Evolutionary conservation across 768 basidiomycete species (phyloP), one percentile per base, ranked within the genome.

Genomic region (Amanita fuliginea): DNA sequence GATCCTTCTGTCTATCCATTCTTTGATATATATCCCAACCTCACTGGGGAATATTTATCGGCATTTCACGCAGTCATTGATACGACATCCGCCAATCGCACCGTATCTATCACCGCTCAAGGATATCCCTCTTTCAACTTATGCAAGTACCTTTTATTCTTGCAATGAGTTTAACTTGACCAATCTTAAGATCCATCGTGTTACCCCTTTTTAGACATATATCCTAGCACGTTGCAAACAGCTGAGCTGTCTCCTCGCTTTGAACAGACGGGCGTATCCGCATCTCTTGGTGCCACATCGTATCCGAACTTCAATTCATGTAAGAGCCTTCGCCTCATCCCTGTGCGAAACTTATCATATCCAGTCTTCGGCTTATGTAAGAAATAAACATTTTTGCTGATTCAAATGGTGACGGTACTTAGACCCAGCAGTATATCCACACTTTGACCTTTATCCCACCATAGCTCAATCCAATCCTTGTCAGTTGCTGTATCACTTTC

Each of bases 151-250:
- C 9, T 18, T 43, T 42, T 5, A 22, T 18, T 30, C 28, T 19
- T 36, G 11, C 13, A 33, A 30, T n/a, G 22, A 6, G 4, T 34
- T 34, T 37, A 9, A 33, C 19, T 26, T 47, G n/a, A 47, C 9
- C 24, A 2, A 28, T 18, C 19, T 33, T 6, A 37, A 59, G 60
- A 63, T 47, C 50, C 63, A 6, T 49, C 62, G 14, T 54, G 61
- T 28, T 76, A 75, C 55, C 73, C 75, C 24, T 51, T 67, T 56
- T 60, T 74, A 33, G 59, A 67, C 46, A 55, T 73, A 19, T 75
- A 75, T 58, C 72, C 72, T 30, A 35, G 55, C 8, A 33, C 50
- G 33, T 49, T 46, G 16, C 55, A 42, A 24, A 64, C 62, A 55
- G 59, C 62, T 18, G 46, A 49, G 8, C 59, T 64, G 42, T 36